Percentiles rank a stretch among this genome's conserved stretches.
Evolutionary conservation across 2,329 filamentous ascomycete genomes (phyloP).

Genomic region (Aspergillus melleus): DNA sequence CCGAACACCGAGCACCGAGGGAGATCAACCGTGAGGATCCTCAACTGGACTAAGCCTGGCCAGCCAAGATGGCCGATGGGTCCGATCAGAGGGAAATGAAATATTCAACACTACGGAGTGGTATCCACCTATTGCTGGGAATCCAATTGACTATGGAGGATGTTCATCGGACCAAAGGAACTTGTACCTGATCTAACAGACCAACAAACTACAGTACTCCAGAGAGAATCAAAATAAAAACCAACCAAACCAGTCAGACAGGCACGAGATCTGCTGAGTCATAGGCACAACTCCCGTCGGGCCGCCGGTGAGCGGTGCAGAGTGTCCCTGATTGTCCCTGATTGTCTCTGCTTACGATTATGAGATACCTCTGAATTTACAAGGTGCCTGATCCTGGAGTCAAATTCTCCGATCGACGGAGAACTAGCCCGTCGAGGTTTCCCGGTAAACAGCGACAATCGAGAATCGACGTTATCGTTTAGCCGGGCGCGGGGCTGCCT

Average conservation of each 20-base stretch:
- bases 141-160: too few species aligned
- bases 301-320: too few species aligned
- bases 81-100: neutral
- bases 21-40: neutral
- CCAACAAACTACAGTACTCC: too few species aligned
- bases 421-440: neutral
- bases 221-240: neutral
- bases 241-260: neutral
- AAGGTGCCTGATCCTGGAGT: neutral
- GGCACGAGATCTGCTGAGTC: neutral
- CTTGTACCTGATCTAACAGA: too few species aligned
- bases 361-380: too few species aligned
- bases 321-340: too few species aligned
- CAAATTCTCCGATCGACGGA: neutral
- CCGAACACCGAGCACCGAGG: neutral
- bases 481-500: neutral
- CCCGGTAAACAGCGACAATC: neutral
- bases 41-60: neutral
- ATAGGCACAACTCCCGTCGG: too few species aligned
- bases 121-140: neutral
- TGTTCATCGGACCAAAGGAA: neutral
- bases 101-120: too few species aligned
- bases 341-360: too few species aligned
- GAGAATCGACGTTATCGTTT: neutral
- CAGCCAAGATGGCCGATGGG: neutral